Evolutionary conservation across 208 protist species (phyloP).

Genomic region (Zelonia costaricensis): DNA sequence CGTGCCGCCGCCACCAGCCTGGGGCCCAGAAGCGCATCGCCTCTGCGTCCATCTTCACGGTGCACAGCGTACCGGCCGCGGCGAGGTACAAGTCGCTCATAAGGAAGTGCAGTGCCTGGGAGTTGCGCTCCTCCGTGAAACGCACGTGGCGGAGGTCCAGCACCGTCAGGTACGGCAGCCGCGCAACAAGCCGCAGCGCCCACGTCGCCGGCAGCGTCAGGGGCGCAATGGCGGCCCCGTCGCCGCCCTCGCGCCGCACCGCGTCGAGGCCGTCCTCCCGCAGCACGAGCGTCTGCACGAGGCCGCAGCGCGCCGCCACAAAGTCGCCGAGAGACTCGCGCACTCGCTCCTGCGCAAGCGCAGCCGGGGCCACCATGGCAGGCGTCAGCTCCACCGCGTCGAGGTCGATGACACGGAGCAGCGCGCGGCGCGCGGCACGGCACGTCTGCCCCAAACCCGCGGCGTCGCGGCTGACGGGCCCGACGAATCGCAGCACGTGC

Average conservation of each 20-base stretch:
- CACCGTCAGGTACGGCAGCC: constrained; percentile 42
- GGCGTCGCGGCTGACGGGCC: constrained; percentile 18
- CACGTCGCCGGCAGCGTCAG: constrained; percentile 27
- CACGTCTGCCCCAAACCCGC: constrained; percentile 46
- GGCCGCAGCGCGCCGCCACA: constrained; percentile 22
- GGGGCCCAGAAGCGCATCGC: constrained; percentile 58
- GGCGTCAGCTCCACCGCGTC: constrained; percentile 49
- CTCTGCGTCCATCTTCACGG: constrained; percentile 64
- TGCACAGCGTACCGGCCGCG: constrained; percentile 42
- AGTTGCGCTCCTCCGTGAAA: constrained; percentile 28
- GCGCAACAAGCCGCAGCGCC: constrained; percentile 42
- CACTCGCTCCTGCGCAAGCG: constrained; percentile 23
- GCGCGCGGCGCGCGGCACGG: constrained; percentile 44
- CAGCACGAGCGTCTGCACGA: constrained; percentile 42
- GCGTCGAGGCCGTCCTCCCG: constrained; percentile 31
- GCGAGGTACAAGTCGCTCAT: constrained; percentile 75
- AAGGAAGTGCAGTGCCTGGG: constrained; percentile 36
- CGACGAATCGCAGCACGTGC: constrained; percentile 42
- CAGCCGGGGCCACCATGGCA: constrained; percentile 22
- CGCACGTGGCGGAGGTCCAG: constrained; percentile 79
- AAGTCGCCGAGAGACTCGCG: constrained; percentile 34
- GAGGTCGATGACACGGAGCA: constrained; percentile 16
- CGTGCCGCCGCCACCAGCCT: constrained; percentile 76
- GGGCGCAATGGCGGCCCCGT: constrained; percentile 12
- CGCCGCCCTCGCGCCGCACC: constrained; percentile 29